A percentile compares a stretch with the other conserved stretches of the same genome.
phyloP scores from a whole-genome alignment of 805 yeast species.

The Saccharomycopsis capsularis region DNA sequence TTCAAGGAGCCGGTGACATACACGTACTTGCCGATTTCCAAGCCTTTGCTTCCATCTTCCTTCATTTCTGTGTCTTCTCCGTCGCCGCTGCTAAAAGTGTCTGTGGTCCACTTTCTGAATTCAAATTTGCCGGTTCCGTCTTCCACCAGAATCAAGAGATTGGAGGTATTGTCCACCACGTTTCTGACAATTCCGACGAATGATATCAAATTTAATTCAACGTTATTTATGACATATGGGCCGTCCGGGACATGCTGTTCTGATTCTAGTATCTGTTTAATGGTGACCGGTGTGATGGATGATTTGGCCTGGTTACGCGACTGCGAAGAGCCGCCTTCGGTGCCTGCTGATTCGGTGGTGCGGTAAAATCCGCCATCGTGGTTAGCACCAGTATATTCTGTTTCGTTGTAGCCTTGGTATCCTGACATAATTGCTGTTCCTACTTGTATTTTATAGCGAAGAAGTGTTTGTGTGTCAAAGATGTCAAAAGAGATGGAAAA shows the following conservation, averaged over 20 bases:
- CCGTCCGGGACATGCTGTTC: slow-evolving; percentile 57
- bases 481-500: too few relatives aligned
- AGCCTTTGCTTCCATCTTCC: slow-evolving; percentile 28
- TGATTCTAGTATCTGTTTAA: slow-evolving; percentile 62
- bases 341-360: not conserved
- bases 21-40: slow-evolving; percentile 49
- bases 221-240: slow-evolving; percentile 51
- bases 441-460: too few relatives aligned
- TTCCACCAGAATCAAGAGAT: slow-evolving; percentile 53
- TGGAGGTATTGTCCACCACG: slow-evolving; percentile 50
- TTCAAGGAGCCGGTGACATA: slow-evolving; percentile 49
- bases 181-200: slow-evolving; percentile 68
- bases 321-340: slow-evolving; percentile 29
- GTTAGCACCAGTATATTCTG: slow-evolving; percentile 17
- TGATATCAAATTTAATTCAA: slow-evolving; percentile 56
- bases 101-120: slow-evolving; percentile 58
- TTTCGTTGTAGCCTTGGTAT: slow-evolving; percentile 20
- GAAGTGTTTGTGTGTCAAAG: too few relatives aligned
- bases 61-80: slow-evolving; percentile 23
- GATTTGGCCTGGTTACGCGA: slow-evolving; percentile 28
- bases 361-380: slow-evolving; percentile 19
- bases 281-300: slow-evolving; percentile 59
- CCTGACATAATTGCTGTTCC: slow-evolving; percentile 18
- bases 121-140: slow-evolving; percentile 72
- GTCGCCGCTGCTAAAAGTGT: slow-evolving; percentile 29